phyloP scores from a whole-genome alignment of 768 basidiomycete genomes.

The Serpula lacrymans region DNA sequence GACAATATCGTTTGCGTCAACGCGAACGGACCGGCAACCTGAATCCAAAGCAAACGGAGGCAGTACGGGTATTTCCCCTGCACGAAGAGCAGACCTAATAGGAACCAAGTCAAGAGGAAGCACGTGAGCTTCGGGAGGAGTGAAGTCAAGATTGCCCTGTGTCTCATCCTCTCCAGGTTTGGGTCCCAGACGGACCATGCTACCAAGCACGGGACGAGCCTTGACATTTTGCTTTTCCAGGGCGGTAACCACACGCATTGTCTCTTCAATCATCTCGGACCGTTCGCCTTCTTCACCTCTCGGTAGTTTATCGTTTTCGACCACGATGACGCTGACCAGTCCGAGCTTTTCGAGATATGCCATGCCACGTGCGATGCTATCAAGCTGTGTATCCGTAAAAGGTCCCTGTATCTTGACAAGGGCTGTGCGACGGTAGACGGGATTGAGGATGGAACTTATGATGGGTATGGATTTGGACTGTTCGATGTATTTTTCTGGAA shows the following conservation, averaged over 20 bases:
- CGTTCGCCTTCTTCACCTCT: conserved; percentile 72
- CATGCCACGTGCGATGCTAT: conserved; percentile 90
- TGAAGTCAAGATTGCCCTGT: conserved; percentile 27
- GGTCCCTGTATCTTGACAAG: conserved; percentile 97
- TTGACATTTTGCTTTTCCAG: conserved; percentile 84
- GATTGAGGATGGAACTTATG: conserved; percentile 77
- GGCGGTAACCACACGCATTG: conserved; percentile 76
- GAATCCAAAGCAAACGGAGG: conserved; percentile 92
- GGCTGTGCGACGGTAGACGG: conserved; percentile 80
- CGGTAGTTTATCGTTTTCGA: conserved; percentile 79
- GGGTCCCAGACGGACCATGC: conserved; percentile 81
- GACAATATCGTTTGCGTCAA: conserved; percentile 86
- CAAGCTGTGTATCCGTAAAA: conserved; percentile 88
- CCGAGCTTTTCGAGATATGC: conserved; percentile 96
- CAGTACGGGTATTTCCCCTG: conserved; percentile 96
- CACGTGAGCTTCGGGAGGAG: conserved; percentile 74
- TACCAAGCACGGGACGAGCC: conserved; percentile 85
- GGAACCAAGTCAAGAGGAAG: conserved; percentile 75
- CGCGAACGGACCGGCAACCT: conserved; percentile 78
- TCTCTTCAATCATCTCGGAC: conserved; percentile 65
- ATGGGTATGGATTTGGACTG: conserved; percentile 44
- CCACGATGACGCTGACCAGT: conserved; percentile 90
- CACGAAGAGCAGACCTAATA: conserved; percentile 83
- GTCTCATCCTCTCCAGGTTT: conserved; percentile 47
- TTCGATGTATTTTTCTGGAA: conserved; percentile 29